Evolutionary conservation across 495 filamentous ascomycete species (phyloP).

Genomic region (Penicillium waksmanii): DNA sequence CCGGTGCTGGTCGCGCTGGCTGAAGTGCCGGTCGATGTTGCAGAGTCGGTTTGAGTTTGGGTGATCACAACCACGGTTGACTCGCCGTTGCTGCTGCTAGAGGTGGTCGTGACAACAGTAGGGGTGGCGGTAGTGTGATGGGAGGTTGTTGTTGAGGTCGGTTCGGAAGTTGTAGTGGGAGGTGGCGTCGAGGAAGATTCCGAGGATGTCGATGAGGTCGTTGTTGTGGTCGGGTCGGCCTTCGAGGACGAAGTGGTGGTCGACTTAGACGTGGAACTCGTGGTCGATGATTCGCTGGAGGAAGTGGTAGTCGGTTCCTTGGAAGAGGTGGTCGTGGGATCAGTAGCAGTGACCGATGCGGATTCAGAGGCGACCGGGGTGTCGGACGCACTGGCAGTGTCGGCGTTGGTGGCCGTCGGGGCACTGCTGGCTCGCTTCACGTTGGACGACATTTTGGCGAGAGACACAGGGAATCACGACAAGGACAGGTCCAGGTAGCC

Average conservation of each 20-base stretch:
- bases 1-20: conserved; percentile 34
- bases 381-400: neutral
- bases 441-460: conserved; percentile 2
- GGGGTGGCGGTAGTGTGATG: neutral
- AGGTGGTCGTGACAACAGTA: conserved; percentile 21
- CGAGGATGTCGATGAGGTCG: conserved; percentile 4
- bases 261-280: neutral
- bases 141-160: conserved; percentile 14
- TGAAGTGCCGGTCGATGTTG: conserved; percentile 21
- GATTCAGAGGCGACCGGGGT: neutral
- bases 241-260: conserved; percentile 14
- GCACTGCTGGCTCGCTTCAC: neutral
- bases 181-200: conserved; percentile 16
- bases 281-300: conserved; percentile 21
- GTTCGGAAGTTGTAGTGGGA: conserved; percentile 23
- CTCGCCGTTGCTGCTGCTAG: conserved; percentile 9
- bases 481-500: neutral
- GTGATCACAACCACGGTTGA: neutral
- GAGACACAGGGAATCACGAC: neutral
- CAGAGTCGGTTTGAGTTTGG: neutral
- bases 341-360: neutral
- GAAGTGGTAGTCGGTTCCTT: conserved; percentile 33
- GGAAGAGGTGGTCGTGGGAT: conserved; percentile 15
- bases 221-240: conserved; percentile 1
- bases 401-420: neutral